A percentile compares a stretch with the other conserved stretches of the same genome.
phyloP scores from a whole-genome alignment of 2,329 filamentous ascomycete genomes.

The Neodidymelliopsis sp. region DNA sequence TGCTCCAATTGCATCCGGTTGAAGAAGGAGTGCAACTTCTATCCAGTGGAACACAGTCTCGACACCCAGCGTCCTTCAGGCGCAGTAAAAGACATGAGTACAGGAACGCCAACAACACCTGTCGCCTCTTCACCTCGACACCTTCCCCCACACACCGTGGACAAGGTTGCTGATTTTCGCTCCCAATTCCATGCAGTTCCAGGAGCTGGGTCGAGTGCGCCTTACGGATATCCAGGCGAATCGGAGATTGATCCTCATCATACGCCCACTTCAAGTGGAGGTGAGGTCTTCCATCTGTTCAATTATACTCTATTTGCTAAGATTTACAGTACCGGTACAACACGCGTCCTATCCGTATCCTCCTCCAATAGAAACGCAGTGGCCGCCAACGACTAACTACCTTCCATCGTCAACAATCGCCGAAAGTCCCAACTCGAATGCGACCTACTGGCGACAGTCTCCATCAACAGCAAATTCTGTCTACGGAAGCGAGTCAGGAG shows the following conservation, averaged over 20 bases:
- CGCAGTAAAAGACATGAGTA: conserved; percentile 54
- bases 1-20: conserved; percentile 93
- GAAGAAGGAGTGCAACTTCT: conserved; percentile 94
- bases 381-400: conserved; percentile 41
- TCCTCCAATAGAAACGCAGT: conserved; percentile 47
- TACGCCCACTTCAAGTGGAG: conserved; percentile 29
- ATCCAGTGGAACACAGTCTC: conserved; percentile 80
- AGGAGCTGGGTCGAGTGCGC: conserved; percentile 23
- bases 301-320: conserved; percentile 21
- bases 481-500: conserved; percentile 47
- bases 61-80: conserved; percentile 57
- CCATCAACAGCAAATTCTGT: conserved; percentile 44
- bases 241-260: conserved; percentile 39
- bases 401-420: conserved; percentile 46
- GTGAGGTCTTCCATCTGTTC: conserved; percentile 27
- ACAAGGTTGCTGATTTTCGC: conserved; percentile 44
- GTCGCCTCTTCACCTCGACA: conserved; percentile 58
- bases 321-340: conserved; percentile 38
- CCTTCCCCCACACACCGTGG: conserved; percentile 31
- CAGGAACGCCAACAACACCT: conserved; percentile 54
- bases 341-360: conserved; percentile 45
- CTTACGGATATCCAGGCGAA: conserved; percentile 37
- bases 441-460: conserved; percentile 46
- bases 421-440: conserved; percentile 43
- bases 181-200: conserved; percentile 31